Base-by-base conservation (phyloP, 768 basidiomycete species). In the Crassisporium funariophilum region DNA sequence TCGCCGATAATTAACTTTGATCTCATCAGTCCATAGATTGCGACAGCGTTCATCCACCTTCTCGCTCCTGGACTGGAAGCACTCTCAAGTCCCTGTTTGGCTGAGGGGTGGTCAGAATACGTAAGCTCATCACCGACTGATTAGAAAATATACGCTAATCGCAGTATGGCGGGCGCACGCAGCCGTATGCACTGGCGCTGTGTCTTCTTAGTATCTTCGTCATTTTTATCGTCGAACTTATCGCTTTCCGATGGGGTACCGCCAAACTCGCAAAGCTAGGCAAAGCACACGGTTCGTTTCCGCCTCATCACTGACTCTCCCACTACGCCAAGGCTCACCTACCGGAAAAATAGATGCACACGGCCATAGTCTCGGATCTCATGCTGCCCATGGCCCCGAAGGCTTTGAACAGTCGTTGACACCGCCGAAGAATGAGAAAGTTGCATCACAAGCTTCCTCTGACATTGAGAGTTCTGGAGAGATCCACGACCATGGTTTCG, bases 31-130 rank as follows among this genome's bases (percentile, higher is more conserved):
- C 46, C 15, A 20, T 53, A 91, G 88, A 86, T 97, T 47, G 91
- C 91, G 1, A 95, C 93, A 8, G 86, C 89, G 3, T 95, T 91
- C 63, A 89, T 91, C 25, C 90, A 93, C 64, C 76, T 95, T 0
- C 72, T 95, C 5, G 68, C 78, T 5, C 87, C 95, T 1, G 95
- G 82, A 0, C 69, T 91, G 37, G 81, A 81, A 9, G 88, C 79
- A 27, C 74, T 98, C 4, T 65, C 71, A 15, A 86, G 83, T 0
- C 69, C 76, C 7, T 98, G 95, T 64, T 73, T 98, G 17, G 57
- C 75, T 0, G 67, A 77, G 2, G 79, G 66, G 24, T 98, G 95
- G 95, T 61, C 59, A 0, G 66, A 71, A 47, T 97, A 95, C 62
- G 91, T 92, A 57, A 56, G 86, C 75, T 25, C 17, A 27, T 24